These are phyloP conservation scores for Carex arenaria DNA, from an alignment of 202 grass and related monocot genomes.

Conservation along the genomic window DNA sequence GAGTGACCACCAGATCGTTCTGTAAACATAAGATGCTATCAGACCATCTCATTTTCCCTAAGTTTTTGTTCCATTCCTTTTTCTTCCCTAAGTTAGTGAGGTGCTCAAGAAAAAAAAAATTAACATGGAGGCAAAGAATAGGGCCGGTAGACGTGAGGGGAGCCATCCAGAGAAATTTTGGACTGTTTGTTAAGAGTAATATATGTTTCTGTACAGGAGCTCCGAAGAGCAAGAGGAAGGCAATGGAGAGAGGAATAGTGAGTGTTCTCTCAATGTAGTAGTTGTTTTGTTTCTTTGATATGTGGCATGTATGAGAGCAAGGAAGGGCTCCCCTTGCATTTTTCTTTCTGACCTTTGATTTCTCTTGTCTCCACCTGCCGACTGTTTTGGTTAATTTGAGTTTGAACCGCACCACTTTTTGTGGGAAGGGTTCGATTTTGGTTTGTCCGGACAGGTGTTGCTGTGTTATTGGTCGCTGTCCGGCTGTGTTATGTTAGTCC, in stretches of 20 bases:
- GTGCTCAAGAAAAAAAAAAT: constrained; percentile 20
- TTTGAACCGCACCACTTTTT: constrained; percentile 36
- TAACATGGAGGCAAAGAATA: constrained; percentile 45
- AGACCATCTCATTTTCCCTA: constrained; percentile 16
- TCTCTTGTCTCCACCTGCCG: constrained; percentile 31
- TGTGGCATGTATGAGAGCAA: constrained; percentile 27
- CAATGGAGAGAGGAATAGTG: constrained; percentile 6
- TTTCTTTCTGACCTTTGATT: constrained; percentile 43
- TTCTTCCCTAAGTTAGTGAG: constrained; percentile 37
- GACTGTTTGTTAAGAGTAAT: constrained; percentile 42
- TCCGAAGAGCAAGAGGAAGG: constrained; percentile 39
- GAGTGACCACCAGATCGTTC: constrained; percentile 27
- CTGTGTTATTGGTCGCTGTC: constrained; percentile 24
- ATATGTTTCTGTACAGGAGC: constrained; percentile 76
- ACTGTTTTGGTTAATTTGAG: constrained; percentile 30
- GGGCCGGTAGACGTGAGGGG: constrained; percentile 48
- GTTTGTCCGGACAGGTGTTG: constrained; percentile 23
- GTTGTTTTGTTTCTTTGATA: constrained; percentile 18
- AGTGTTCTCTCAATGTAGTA: constrained; percentile 20
- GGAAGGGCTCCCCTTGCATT: constrained; percentile 39
- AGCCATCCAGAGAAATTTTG: constrained; percentile 66
- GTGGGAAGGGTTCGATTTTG: constrained; percentile 56
- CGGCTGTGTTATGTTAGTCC: constrained; percentile 29
- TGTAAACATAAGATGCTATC: constrained; percentile 24
- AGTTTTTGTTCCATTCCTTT: constrained; percentile 34